phyloP scores from a whole-genome alignment of 306 rosid genomes.

The Acmispon strigosus region DNA sequence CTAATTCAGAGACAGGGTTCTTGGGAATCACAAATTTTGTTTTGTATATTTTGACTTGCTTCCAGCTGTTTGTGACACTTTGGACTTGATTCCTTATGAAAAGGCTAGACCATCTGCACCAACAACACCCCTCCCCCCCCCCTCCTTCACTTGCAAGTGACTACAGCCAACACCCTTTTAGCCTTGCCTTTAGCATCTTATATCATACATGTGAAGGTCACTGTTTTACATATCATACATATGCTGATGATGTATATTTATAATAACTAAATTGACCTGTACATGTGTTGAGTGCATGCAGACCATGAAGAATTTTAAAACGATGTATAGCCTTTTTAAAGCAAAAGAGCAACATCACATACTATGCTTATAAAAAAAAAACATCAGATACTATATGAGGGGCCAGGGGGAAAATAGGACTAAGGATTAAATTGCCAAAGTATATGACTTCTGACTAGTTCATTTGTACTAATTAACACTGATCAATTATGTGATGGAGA shows the following conservation, averaged over 20 bases:
- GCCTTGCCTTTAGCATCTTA: conserved; percentile 27
- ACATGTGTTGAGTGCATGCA: conserved; percentile 2
- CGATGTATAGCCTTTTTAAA: conserved; percentile 19
- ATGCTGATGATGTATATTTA: not conserved
- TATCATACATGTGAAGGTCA: conserved; percentile 18
- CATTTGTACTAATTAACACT: conserved; percentile 18
- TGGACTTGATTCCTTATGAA: not conserved
- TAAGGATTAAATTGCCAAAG: conserved; percentile 5
- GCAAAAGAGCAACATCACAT: not conserved
- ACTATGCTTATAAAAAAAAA: too few species aligned
- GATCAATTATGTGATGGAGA: not conserved
- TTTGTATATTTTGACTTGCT: conserved; percentile 20
- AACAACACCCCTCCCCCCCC: conserved; percentile 1
- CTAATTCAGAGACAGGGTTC: conserved; percentile 36
- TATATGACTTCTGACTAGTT: conserved; percentile 11
- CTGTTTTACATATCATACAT: not conserved
- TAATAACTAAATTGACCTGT: not conserved
- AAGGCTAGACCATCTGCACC: conserved; percentile 7
- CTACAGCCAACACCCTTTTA: conserved; percentile 22
- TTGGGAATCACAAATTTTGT: conserved; percentile 47
- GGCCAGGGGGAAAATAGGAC: conserved; percentile 10
- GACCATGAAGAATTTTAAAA: not conserved
- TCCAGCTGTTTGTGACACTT: conserved; percentile 34
- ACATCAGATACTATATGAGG: not conserved
- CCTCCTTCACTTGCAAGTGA: conserved; percentile 7